Conservation (phyloP, 306 rosid genomes). For the Vicia faba region DNA sequence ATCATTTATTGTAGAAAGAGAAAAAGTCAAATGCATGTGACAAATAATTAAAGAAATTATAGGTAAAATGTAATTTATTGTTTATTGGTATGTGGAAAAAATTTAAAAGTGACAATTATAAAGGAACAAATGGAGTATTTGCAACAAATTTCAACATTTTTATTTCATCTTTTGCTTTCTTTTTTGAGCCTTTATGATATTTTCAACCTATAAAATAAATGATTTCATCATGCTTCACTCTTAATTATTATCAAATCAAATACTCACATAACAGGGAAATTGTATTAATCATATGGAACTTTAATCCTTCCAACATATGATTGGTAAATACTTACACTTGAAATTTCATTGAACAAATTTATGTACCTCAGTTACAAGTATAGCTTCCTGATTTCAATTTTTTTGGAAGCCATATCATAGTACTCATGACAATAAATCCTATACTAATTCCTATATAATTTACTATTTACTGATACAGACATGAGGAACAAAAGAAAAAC, state of each 20-base stretch:
- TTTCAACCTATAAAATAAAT: background rate
- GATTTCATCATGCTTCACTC: background rate
- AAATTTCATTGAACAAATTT: constrained; percentile 29
- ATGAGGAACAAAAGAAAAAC: background rate
- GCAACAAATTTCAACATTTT: background rate
- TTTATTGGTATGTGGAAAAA: too few species aligned
- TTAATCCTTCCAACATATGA: constrained; percentile 21
- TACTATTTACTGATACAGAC: constrained; percentile 30
- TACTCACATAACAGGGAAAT: constrained; percentile 11
- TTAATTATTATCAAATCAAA: background rate
- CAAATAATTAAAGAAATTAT: too few species aligned
- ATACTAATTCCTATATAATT: constrained; percentile 30
- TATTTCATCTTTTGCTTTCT: background rate
- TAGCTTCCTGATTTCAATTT: constrained; percentile 31
- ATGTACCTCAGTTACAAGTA: constrained; percentile 33
- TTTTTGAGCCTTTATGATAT: background rate
- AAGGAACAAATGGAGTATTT: too few species aligned
- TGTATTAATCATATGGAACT: constrained; percentile 14
- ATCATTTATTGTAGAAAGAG: too few species aligned
- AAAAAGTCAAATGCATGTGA: too few species aligned
- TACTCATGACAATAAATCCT: constrained; percentile 33
- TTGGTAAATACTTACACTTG: constrained; percentile 33
- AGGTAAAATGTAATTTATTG: too few species aligned
- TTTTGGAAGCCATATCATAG: constrained; percentile 37
- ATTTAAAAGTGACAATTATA: too few species aligned